Base-by-base conservation (phyloP, 208 protist species). In the Leishmania martiniquensis region DNA sequence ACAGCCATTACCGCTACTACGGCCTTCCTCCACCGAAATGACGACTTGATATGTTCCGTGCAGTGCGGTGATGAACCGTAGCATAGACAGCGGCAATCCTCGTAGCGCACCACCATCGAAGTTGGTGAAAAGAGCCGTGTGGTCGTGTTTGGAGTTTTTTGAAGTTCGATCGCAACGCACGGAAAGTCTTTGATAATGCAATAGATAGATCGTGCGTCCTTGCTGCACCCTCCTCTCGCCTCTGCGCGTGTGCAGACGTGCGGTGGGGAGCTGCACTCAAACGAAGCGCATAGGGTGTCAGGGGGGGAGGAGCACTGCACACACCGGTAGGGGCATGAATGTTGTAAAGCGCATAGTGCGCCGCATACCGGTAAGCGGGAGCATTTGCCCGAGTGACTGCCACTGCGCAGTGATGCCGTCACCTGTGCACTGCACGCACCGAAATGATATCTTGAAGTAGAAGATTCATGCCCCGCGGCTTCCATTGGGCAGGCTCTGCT, bases 1-100 rank as follows among this genome's bases (percentile, higher is more conserved):
- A 95, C 83, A 77, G 77, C 67, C 77, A 93, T 63, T 96, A 95
- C 71, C 89, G 89, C 29, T 83, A 91, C 76, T 71, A 93, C 85
- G 92, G 86, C 25, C 68, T 90, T 34, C 71, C 80, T 80, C 78
- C 60, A 37, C 71, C 65, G 45, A 84, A 91, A 72, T 83, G 68
- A 72, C 25, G 13, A 32, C 54, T 47, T n/a, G 0, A 0, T 6
- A 37, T 29, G 22, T 45, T 20, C 37, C 13, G 5, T 42, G 34
- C 62, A n/a, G 20, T 37, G 39, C 7, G 62, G 62, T 32, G 39
- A 15, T 42, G 42, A 15, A 47, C 39, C 15, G 32, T 37, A 47
- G 65, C 65, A 51, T 4, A 51, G 1, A 32, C 39, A 47, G 13
- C 47, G 7, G 13, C 29, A 63, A 12, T 37, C 57, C 25, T 29